These are phyloP conservation scores for Pythium brachiatum DNA, from an alignment of 352 stramenopile species.

Conservation along the genomic window DNA sequence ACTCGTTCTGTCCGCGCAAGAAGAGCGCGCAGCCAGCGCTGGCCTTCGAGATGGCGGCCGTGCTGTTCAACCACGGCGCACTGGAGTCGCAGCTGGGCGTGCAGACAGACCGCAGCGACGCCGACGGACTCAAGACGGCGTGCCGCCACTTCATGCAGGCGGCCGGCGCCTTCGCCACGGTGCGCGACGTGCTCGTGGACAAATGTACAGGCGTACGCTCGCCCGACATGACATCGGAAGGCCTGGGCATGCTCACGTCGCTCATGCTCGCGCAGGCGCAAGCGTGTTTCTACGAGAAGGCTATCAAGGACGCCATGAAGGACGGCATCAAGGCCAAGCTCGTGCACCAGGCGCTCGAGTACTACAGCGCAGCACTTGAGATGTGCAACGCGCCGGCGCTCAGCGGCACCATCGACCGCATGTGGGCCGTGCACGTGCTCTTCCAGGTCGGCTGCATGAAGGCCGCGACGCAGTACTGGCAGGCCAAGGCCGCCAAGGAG, in stretches of 20 bases:
- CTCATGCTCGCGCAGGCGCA: constrained; percentile 86
- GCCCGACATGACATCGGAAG: constrained; percentile 62
- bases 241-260: constrained; percentile 60
- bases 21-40: constrained; percentile 66
- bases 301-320: constrained; percentile 87
- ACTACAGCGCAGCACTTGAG: constrained; percentile 56
- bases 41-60: constrained; percentile 70
- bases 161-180: constrained; percentile 63
- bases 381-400: constrained; percentile 54
- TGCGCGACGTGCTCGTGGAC: constrained; percentile 55
- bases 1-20: constrained; percentile 89
- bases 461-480: constrained; percentile 76
- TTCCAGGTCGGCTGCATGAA: constrained; percentile 76
- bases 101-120: constrained; percentile 67
- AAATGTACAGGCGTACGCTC: constrained; percentile 41
- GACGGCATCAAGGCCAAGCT: constrained; percentile 82
- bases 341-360: constrained; percentile 71
- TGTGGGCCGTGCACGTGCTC: constrained; percentile 60
- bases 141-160: constrained; percentile 86
- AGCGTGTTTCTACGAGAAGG: constrained; percentile 92
- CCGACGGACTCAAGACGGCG: constrained; percentile 77
- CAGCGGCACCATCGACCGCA: constrained; percentile 50
- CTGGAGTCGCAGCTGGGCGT: constrained; percentile 82
- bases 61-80: constrained; percentile 88
- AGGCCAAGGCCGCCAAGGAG: constrained; percentile 64